Evolutionary conservation across 2,329 filamentous ascomycete genomes (phyloP).

Genomic region (Beauveria brongniartii): DNA sequence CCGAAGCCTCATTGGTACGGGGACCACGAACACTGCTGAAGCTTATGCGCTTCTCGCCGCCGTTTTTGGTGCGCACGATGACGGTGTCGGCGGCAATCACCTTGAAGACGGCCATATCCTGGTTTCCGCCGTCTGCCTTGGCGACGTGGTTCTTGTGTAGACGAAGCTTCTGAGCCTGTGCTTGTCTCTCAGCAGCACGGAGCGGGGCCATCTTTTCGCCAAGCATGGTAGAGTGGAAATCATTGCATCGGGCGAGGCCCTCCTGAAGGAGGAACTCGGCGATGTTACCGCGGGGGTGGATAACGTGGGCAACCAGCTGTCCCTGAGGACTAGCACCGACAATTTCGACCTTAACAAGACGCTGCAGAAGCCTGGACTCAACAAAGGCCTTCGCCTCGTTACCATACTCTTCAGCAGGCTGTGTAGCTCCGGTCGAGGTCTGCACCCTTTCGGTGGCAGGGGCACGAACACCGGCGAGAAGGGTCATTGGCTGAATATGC

Average conservation of each 20-base stretch:
- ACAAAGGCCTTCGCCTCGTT: constrained; percentile 85
- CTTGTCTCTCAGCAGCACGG: constrained; percentile 77
- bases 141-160: constrained; percentile 75
- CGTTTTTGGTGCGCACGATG: constrained; percentile 75
- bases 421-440: constrained; percentile 67
- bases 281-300: constrained; percentile 88
- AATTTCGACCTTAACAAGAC: constrained; percentile 73
- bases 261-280: constrained; percentile 84
- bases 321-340: constrained; percentile 84
- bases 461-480: constrained; percentile 81
- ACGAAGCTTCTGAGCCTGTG: constrained; percentile 67
- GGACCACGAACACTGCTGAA: constrained; percentile 90
- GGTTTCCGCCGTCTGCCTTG: constrained; percentile 56
- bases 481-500: constrained; percentile 81
- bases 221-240: constrained; percentile 90
- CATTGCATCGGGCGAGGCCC: constrained; percentile 84
- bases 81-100: constrained; percentile 85
- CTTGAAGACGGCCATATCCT: constrained; percentile 77
- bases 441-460: constrained; percentile 84
- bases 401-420: constrained; percentile 81
- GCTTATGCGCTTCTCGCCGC: constrained; percentile 80
- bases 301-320: constrained; percentile 78
- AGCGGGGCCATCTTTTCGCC: constrained; percentile 81
- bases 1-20: constrained; percentile 77
- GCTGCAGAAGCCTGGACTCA: constrained; percentile 77